These are phyloP conservation scores for Chrysanthemum seticuspe DNA, from an alignment of 129 eudicot genomes.

Conservation along the genomic window DNA sequence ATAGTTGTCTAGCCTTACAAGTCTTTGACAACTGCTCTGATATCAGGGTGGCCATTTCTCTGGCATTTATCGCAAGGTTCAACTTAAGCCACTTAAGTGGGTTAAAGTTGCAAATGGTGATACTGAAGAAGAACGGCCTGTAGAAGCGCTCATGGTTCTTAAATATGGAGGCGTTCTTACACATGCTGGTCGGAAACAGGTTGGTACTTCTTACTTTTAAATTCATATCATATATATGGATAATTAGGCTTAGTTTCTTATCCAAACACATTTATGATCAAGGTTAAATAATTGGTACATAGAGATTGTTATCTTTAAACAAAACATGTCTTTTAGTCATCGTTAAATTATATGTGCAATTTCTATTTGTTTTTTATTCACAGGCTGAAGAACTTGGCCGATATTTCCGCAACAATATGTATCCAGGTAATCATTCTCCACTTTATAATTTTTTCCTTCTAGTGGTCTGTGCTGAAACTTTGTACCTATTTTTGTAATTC, in stretches of 20 bases:
- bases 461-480: slow-evolving; percentile 11
- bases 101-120: slow-evolving; percentile 81
- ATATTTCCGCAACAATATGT: slow-evolving; percentile 91
- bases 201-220: slow-evolving; percentile 18
- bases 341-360: background rate
- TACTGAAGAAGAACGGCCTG: slow-evolving; percentile 87
- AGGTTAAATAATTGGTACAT: slow-evolving; percentile 1
- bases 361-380: slow-evolving; percentile 22
- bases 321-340: slow-evolving; percentile 11
- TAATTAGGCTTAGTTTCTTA: slow-evolving; percentile 6
- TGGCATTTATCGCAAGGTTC: slow-evolving; percentile 96
- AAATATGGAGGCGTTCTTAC: slow-evolving; percentile 99
- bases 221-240: background rate
- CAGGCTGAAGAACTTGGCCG: slow-evolving; percentile 99
- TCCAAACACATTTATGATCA: background rate
- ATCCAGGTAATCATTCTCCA: slow-evolving; percentile 63
- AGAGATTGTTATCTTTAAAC: slow-evolving; percentile 11
- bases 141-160: slow-evolving; percentile 94
- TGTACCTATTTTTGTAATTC: no score
- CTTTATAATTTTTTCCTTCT: slow-evolving; percentile 6
- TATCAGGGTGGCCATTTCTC: slow-evolving; percentile 99
- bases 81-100: slow-evolving; percentile 95
- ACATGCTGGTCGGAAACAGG: slow-evolving; percentile 99
- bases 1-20: background rate
- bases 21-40: slow-evolving; percentile 16